Evolutionary conservation across 2,329 filamentous ascomycete species (phyloP).

Genomic region (Ophiostoma populinum): DNA sequence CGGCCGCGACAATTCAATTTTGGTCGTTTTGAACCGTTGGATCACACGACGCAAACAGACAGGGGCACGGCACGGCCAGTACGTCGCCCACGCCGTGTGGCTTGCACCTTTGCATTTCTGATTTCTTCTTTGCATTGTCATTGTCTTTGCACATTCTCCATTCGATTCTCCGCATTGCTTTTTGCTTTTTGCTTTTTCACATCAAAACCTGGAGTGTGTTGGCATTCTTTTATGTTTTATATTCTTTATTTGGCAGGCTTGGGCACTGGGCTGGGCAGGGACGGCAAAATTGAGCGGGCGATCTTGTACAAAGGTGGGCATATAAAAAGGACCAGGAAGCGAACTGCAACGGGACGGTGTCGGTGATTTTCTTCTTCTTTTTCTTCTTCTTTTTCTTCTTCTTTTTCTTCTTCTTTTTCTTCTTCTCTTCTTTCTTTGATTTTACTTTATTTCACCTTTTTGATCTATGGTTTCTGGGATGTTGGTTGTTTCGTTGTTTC

Average conservation of each 20-base stretch:
- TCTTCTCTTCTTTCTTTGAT: conserved; percentile 1
- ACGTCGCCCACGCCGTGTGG: conserved; percentile 36
- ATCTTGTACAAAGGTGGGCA: conserved; percentile 8
- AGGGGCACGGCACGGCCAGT: conserved; percentile 38
- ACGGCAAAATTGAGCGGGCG: conserved; percentile 11
- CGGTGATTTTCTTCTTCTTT: conserved; percentile 9
- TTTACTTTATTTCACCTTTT: too few species aligned
- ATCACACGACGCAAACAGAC: conserved; percentile 44
- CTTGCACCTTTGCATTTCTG: neutral
- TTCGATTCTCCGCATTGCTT: too few species aligned
- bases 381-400: conserved; percentile 7
- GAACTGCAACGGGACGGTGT: conserved; percentile 12
- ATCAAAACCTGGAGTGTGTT: conserved; percentile 3
- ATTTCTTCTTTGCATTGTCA: conserved; percentile 5
- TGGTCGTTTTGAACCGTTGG: too few species aligned
- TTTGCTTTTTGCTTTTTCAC: neutral
- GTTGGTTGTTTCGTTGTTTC: too few species aligned
- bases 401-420: conserved; percentile 1
- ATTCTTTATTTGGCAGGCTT: conserved; percentile 10
- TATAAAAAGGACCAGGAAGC: conserved; percentile 10
- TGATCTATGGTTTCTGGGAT: neutral
- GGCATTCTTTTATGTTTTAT: conserved; percentile 5
- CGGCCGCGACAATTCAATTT: too few species aligned
- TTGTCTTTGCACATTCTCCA: conserved; percentile 1
- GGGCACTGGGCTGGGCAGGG: conserved; percentile 10